Base-by-base conservation (phyloP, 2,329 filamentous ascomycete species). In the Alternaria sp. region DNA sequence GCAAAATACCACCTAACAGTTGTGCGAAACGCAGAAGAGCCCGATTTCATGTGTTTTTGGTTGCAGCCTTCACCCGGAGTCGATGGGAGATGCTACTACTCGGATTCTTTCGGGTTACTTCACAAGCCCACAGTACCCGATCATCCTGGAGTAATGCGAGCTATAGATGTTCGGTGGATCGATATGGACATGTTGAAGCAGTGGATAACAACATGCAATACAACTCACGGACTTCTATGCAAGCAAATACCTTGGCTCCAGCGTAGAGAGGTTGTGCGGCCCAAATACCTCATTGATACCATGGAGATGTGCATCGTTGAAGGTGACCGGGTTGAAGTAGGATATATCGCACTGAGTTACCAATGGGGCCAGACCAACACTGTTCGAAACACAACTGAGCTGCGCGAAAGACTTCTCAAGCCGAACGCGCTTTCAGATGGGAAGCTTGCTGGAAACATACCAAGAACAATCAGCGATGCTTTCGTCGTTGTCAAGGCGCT, bases 251-350 rank as follows among this genome's bases (percentile, higher is more conserved):
- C 15, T 41, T 41, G 15, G 15, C 37, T 41, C n/a, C n/a, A n/a
- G n/a, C n/a, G n/a, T n/a, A n/a, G n/a, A 9, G 43, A 2, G 18
- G 0, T 7, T 14, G 8, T 14, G 3, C 2, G 11, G 21, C 18
- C 43, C 6, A 23, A 15, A 23, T 46, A 23, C 21, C 44, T 46
- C 2, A 2, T 23, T 0, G 44, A 46, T 23, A 46, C 44, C 0
- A 2, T 21, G 1, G 18, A 45, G 2, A 45, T 20, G 43, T 20
- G 43, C 5, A 7, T 21, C 2, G 43, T 45, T 45, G n/a, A 18
- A 1, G 37, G 37, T 41, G 15, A 41, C 2, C 2, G 8, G 2
- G 0, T 41, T 0, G 33, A 2, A 9, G 15, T 3, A 21, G 18
- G 8, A 20, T 45, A 45, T 6, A 21, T 45, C 2, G 43, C 43